Evolutionary conservation across 495 filamentous ascomycete genomes (phyloP).

Genomic region (Penicillium pancosmium): DNA sequence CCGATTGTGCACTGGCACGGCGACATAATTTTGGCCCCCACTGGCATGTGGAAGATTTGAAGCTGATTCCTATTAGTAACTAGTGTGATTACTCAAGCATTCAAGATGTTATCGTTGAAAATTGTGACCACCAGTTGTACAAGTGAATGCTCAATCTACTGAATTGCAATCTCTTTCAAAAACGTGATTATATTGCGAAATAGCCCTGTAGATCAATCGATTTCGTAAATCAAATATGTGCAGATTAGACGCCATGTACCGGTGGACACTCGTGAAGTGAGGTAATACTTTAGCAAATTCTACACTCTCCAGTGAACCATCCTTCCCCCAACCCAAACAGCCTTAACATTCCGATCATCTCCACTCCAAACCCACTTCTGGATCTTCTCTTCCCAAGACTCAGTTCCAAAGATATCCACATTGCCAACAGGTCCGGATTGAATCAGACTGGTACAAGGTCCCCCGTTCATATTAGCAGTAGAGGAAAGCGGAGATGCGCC

Average conservation of each 20-base stretch:
- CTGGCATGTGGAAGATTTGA: not conserved
- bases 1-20: no score
- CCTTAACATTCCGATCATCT: conserved; percentile 81
- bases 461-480: not conserved
- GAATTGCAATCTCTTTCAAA: no score
- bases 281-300: not conserved
- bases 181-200: no score
- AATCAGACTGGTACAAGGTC: conserved; percentile 7
- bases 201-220: no score
- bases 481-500: conserved; percentile 7
- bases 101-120: no score
- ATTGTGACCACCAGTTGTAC: no score
- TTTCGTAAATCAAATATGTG: not conserved
- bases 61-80: not conserved
- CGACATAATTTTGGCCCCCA: no score
- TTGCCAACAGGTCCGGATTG: conserved; percentile 24
- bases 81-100: not conserved
- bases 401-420: conserved; percentile 83
- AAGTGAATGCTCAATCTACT: no score
- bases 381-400: conserved; percentile 75
- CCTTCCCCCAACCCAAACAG: conserved; percentile 72
- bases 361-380: conserved; percentile 92
- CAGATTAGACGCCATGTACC: not conserved
- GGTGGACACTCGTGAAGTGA: not conserved
- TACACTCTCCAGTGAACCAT: conserved; percentile 61